Conservation (phyloP, 805 yeast species). For the Zygotorulaspora chibaensis region DNA sequence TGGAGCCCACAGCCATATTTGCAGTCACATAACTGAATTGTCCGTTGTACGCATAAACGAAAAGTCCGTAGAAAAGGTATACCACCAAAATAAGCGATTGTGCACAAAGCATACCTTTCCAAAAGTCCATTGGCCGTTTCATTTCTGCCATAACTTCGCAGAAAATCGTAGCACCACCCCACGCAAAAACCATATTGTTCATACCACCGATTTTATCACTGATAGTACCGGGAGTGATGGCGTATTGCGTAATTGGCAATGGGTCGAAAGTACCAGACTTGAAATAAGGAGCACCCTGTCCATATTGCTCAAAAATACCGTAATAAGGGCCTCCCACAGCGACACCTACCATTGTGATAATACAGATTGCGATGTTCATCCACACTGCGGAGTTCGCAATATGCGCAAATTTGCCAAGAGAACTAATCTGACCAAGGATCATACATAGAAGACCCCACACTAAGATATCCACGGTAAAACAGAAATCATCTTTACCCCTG, state of each 20-base stretch:
- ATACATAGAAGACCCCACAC: conserved; percentile 44
- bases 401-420: conserved; percentile 39
- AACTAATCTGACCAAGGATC: conserved; percentile 41
- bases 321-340: conserved; percentile 36
- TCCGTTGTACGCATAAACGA: conserved; percentile 44
- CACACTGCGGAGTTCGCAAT: conserved; percentile 45
- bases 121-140: conserved; percentile 45
- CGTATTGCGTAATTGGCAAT: conserved; percentile 19
- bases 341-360: conserved; percentile 44
- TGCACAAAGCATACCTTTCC: conserved; percentile 44
- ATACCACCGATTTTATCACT: conserved; percentile 37
- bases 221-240: conserved; percentile 30
- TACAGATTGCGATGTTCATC: conserved; percentile 43
- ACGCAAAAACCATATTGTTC: conserved; percentile 45
- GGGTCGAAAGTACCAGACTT: conserved; percentile 12
- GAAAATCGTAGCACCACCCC: conserved; percentile 50
- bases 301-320: conserved; percentile 27
- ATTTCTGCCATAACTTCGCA: conserved; percentile 47
- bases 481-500: conserved; percentile 29
- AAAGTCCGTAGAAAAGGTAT: conserved; percentile 42
- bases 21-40: conserved; percentile 44
- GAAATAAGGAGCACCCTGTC: conserved; percentile 14
- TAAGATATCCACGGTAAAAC: conserved; percentile 40
- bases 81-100: conserved; percentile 39
- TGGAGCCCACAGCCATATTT: conserved; percentile 40